Evolutionary conservation across 192 early-diverging fungal genomes (phyloP).

Genomic region (Ambispora gerdemannii): DNA sequence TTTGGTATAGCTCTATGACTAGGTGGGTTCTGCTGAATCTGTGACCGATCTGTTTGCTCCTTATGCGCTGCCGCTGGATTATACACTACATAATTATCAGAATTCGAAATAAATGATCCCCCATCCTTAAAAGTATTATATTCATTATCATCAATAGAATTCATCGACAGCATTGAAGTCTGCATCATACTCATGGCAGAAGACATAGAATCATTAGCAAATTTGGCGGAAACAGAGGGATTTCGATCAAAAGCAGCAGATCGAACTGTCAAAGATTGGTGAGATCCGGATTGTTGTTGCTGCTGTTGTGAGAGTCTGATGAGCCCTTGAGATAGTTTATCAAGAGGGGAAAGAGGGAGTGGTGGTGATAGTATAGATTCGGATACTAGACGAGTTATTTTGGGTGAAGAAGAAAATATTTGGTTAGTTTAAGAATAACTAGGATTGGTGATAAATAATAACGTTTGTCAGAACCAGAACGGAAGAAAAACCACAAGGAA

Average conservation of each 20-base stretch:
- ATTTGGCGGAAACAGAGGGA: neutral
- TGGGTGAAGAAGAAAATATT: neutral
- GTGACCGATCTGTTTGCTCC: neutral
- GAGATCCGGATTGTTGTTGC: neutral
- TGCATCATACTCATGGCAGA: neutral
- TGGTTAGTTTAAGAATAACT: neutral
- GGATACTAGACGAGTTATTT: neutral
- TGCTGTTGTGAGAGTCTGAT: neutral
- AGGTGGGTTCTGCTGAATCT: neutral
- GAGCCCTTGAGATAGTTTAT: constrained; percentile 22
- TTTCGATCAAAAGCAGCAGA: neutral
- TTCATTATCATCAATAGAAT: neutral
- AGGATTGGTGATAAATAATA: neutral
- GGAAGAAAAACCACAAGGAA: neutral
- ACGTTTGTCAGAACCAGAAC: neutral
- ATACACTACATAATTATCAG: neutral
- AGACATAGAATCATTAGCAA: neutral
- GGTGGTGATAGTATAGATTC: neutral
- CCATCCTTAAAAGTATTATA: neutral
- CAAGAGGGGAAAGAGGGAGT: constrained; percentile 10
- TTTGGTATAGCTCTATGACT: neutral
- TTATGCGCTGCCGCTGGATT: too few relatives aligned
- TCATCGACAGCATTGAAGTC: neutral
- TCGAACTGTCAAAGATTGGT: neutral
- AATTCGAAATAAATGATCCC: neutral